phyloP scores from a whole-genome alignment of 306 rosid genomes.

The Potentilla sterilis region DNA sequence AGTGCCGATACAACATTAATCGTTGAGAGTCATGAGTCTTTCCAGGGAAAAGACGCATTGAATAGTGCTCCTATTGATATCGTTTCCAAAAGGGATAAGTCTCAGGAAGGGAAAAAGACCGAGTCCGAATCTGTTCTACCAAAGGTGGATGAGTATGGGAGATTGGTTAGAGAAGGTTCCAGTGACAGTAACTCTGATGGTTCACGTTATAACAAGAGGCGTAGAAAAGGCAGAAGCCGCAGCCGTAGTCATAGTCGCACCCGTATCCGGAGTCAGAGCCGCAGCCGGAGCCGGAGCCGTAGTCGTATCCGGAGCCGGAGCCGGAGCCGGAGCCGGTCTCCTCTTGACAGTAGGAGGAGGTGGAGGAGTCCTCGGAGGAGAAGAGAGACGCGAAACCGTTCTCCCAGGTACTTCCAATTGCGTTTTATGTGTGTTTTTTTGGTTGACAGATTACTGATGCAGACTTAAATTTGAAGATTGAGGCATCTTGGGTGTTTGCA shows the following conservation, averaged over 20 bases:
- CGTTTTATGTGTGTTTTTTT: constrained; percentile 16
- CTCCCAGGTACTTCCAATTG: constrained; percentile 65
- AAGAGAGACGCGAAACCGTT: constrained; percentile 68
- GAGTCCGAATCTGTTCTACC: constrained; percentile 39
- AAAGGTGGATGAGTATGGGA: constrained; percentile 86
- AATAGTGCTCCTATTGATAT: constrained; percentile 33
- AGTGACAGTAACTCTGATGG: constrained; percentile 72
- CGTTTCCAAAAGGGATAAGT: constrained; percentile 27
- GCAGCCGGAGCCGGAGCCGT: constrained; percentile 52
- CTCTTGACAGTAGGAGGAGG: constrained; percentile 56
- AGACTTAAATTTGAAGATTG: constrained; percentile 18
- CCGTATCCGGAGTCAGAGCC: constrained; percentile 30
- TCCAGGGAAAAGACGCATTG: constrained; percentile 34
- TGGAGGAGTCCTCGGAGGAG: constrained; percentile 68
- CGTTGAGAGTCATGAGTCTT: constrained; percentile 31
- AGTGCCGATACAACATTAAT: constrained; percentile 22
- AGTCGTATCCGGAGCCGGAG: background rate
- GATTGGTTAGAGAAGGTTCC: constrained; percentile 63
- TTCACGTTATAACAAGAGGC: constrained; percentile 44
- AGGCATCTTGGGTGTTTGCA: constrained; percentile 12
- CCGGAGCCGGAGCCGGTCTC: constrained; percentile 47
- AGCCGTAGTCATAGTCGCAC: constrained; percentile 45
- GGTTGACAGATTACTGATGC: constrained; percentile 23
- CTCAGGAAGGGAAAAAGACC: constrained; percentile 38
- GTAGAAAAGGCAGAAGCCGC: constrained; percentile 61